phyloP scores from a whole-genome alignment of 306 rosid genomes.

The Ammopiptanthus mongolicus region DNA sequence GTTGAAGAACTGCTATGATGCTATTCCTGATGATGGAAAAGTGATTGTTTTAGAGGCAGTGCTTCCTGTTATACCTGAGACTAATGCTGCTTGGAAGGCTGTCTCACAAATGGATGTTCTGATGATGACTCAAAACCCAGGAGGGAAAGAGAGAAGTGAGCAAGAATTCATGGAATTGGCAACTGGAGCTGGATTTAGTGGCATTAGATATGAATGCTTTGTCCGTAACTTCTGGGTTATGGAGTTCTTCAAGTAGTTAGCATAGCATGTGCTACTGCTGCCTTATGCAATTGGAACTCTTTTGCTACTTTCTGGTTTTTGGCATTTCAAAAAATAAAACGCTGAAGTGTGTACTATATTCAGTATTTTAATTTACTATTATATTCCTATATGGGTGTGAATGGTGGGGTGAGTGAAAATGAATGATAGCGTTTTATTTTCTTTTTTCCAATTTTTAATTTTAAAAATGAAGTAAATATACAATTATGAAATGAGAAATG shows the following conservation, averaged over 20 bases:
- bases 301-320: not conserved
- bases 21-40: conserved; percentile 49
- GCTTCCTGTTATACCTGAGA: conserved; percentile 27
- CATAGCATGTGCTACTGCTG: not conserved
- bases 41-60: conserved; percentile 42
- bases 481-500: too few species aligned
- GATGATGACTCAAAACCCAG: conserved; percentile 45
- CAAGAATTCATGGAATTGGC: conserved; percentile 41
- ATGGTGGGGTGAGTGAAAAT: too few species aligned
- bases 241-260: conserved; percentile 46
- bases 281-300: not conserved
- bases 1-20: conserved; percentile 45
- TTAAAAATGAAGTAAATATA: too few species aligned
- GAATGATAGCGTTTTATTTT: too few species aligned
- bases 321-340: not conserved
- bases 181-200: conserved; percentile 45
- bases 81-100: not conserved
- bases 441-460: too few species aligned
- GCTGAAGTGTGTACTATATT: not conserved
- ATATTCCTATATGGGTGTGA: too few species aligned
- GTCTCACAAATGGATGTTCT: conserved; percentile 19
- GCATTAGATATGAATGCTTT: conserved; percentile 34
- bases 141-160: conserved; percentile 52
- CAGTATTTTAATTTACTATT: not conserved
- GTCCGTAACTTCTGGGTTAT: conserved; percentile 39